Evolutionary conservation across 805 yeast species (phyloP).

Genomic region (Tetrapisispora phaffii): DNA sequence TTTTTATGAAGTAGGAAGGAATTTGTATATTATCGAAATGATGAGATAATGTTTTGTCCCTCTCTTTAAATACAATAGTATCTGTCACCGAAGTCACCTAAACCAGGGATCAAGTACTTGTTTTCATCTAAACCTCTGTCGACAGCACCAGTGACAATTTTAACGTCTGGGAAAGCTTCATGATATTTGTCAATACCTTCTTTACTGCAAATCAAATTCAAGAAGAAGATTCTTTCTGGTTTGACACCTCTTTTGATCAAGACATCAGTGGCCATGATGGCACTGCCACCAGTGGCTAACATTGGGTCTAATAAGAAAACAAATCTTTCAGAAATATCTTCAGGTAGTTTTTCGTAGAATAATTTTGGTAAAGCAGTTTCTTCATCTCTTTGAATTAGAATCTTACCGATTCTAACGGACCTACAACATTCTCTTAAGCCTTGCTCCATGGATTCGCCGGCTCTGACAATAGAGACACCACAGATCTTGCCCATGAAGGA

Average conservation of each 20-base stretch:
- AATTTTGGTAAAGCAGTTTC: conserved; percentile 91
- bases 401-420: conserved; percentile 92
- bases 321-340: conserved; percentile 77
- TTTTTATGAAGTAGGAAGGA: too few species aligned
- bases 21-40: too few species aligned
- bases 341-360: conserved; percentile 89
- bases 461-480: conserved; percentile 96
- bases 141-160: conserved; percentile 86
- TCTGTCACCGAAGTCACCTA: conserved; percentile 97
- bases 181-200: conserved; percentile 82
- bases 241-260: conserved; percentile 77
- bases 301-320: conserved; percentile 92
- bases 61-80: conserved; percentile 63
- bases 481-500: conserved; percentile 85
- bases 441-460: conserved; percentile 99
- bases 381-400: conserved; percentile 93
- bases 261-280: conserved; percentile 93
- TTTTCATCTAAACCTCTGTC: conserved; percentile 80
- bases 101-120: conserved; percentile 83
- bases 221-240: conserved; percentile 76
- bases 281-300: conserved; percentile 98
- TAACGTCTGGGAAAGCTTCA: conserved; percentile 69
- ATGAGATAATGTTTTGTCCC: background rate
- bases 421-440: conserved; percentile 96
- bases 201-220: conserved; percentile 88